Conservation (phyloP, 1,284 basidiomycete species). For the Vanrija sp. region DNA sequence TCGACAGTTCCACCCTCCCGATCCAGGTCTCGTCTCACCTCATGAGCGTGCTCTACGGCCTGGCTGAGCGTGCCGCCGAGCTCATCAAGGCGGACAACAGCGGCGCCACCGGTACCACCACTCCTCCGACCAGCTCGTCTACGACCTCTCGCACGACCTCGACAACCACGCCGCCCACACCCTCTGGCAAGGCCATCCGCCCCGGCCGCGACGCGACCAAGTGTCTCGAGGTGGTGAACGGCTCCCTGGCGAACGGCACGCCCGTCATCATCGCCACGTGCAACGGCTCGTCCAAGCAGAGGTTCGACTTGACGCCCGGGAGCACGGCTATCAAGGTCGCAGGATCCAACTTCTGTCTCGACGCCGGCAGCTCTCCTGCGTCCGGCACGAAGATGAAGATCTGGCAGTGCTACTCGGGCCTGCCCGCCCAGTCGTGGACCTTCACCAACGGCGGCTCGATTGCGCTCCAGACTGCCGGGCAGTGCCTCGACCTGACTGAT, state of each 20-base stretch:
- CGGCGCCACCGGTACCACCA: background rate
- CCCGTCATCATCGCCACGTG: constrained; percentile 25
- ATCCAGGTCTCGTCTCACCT: constrained; percentile 49
- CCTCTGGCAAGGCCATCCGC: constrained; percentile 13
- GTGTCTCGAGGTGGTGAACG: constrained; percentile 27
- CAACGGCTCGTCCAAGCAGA: constrained; percentile 21
- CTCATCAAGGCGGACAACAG: constrained; percentile 33
- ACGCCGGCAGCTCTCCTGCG: constrained; percentile 13
- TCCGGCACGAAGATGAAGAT: constrained; percentile 20
- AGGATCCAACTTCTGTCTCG: constrained; percentile 28
- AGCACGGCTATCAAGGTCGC: constrained; percentile 17
- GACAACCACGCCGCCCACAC: background rate
- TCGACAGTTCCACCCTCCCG: constrained; percentile 52
- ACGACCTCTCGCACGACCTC: constrained; percentile 7
- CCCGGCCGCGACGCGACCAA: constrained; percentile 24
- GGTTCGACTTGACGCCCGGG: constrained; percentile 22
- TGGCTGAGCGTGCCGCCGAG: constrained; percentile 40
- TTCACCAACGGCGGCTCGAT: constrained; percentile 15
- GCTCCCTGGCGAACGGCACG: constrained; percentile 4
- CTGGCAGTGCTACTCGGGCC: constrained; percentile 3
- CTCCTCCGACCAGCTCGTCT: constrained; percentile 3
- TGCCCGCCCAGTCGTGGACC: constrained; percentile 24
- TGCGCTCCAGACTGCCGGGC: constrained; percentile 12
- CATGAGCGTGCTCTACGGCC: constrained; percentile 39
- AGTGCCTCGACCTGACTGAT: constrained; percentile 27